A percentile compares a stretch with the other conserved stretches of the same genome.
Conservation (phyloP, 495 filamentous ascomycete species). For the Trichoderma reesei region DNA sequence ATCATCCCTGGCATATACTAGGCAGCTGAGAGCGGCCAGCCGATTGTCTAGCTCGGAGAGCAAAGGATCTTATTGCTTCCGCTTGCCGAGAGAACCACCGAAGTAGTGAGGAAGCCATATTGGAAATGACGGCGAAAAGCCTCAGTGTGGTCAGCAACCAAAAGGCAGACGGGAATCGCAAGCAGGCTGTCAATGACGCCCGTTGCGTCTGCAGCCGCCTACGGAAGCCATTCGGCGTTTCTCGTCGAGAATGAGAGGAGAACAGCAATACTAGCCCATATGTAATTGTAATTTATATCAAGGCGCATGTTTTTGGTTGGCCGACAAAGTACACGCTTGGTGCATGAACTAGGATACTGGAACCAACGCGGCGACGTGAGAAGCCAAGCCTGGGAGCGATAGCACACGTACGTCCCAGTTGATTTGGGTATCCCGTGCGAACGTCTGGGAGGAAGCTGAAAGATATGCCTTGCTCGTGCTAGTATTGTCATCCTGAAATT, state of each 20-base stretch:
- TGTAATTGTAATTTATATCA: neutral
- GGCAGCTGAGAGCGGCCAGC: neutral
- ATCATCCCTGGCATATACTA: conserved; percentile 92
- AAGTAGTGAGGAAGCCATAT: neutral
- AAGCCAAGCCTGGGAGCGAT: neutral
- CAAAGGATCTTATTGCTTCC: neutral
- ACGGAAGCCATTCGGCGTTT: conserved; percentile 1
- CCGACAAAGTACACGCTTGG: neutral
- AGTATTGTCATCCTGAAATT: too few relatives aligned
- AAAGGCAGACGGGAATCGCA: neutral
- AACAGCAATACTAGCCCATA: neutral
- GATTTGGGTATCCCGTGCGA: neutral
- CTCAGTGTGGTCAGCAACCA: too few relatives aligned
- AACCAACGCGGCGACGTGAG: neutral
- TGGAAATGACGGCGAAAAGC: neutral
- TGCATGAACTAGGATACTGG: neutral
- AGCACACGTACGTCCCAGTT: neutral
- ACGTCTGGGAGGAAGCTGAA: neutral
- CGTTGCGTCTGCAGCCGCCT: neutral
- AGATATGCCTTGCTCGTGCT: neutral
- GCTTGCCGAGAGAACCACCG: neutral
- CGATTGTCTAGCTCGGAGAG: neutral
- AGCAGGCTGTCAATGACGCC: neutral
- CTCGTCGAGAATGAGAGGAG: neutral
- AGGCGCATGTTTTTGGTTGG: neutral